A percentile compares a stretch with the other conserved stretches of the same genome.
Conservation (phyloP, 352 stramenopile genomes). For the Elongisporangium prolatum region DNA sequence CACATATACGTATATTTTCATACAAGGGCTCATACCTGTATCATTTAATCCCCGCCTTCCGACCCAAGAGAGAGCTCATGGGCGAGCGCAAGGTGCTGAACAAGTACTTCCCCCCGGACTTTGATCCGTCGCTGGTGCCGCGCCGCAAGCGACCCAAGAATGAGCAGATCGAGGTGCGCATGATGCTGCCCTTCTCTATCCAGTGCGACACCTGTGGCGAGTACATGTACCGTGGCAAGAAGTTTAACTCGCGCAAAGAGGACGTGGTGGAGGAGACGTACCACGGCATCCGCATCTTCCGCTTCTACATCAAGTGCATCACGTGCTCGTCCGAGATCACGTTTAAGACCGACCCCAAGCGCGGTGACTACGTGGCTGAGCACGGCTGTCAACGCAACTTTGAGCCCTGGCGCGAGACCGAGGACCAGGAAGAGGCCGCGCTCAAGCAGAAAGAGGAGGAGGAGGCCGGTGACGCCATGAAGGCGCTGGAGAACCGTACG, state of each 20-base stretch:
- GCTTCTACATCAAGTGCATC: slow-evolving; percentile 98
- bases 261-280: slow-evolving; percentile 95
- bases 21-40: slow-evolving; percentile 4
- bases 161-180: slow-evolving; percentile 95
- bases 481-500: slow-evolving; percentile 97
- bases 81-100: slow-evolving; percentile 99
- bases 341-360: slow-evolving; percentile 98
- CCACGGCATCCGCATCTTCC: slow-evolving; percentile 94
- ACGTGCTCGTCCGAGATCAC: slow-evolving; percentile 94
- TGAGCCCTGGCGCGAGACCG: slow-evolving; percentile 93
- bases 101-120: slow-evolving; percentile 99
- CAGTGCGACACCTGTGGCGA: slow-evolving; percentile 96
- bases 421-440: slow-evolving; percentile 68
- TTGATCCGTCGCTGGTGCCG: slow-evolving; percentile 96
- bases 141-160: slow-evolving; percentile 92
- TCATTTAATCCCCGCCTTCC: slow-evolving; percentile 11
- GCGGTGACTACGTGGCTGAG: slow-evolving; percentile 97
- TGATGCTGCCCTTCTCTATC: slow-evolving; percentile 99
- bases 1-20: background rate
- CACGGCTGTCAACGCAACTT: slow-evolving; percentile 96
- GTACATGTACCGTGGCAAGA: slow-evolving; percentile 99
- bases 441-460: slow-evolving; percentile 81
- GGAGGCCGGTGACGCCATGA: slow-evolving; percentile 96
- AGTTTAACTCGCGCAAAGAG: slow-evolving; percentile 99
- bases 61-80: slow-evolving; percentile 64